phyloP scores from a whole-genome alignment of 139 green algal genomes.

The Micractinium sp. region DNA sequence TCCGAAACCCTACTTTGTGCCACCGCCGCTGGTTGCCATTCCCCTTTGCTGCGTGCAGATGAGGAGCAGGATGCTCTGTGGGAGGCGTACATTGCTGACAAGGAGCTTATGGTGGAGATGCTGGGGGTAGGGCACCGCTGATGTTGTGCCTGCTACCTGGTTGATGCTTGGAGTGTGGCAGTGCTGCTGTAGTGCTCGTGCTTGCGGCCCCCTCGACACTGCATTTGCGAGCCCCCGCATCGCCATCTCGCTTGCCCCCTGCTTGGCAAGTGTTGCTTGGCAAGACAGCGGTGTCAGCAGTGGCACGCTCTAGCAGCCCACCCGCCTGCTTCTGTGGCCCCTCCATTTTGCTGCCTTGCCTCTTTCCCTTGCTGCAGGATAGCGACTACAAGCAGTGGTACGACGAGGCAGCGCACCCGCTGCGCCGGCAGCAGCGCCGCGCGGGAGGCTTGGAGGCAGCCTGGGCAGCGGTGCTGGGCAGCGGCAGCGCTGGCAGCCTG shows the following conservation, averaged over 20 bases:
- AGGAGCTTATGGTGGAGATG: conserved; percentile 50
- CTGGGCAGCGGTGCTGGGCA: conserved; percentile 43
- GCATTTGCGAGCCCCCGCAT: not conserved
- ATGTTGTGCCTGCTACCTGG: not conserved
- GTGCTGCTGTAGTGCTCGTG: not conserved
- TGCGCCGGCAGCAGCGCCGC: not conserved
- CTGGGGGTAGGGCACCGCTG: conserved; percentile 27
- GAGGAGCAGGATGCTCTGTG: conserved; percentile 41
- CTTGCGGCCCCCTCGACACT: not conserved
- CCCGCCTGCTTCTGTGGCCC: too few species aligned
- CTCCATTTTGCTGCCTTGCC: not conserved
- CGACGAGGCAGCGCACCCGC: conserved; percentile 41
- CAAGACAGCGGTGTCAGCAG: not conserved
- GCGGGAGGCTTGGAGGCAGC: conserved; percentile 30
- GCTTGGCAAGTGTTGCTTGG: not conserved
- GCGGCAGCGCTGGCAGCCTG: conserved; percentile 11
- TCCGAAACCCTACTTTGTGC: not conserved
- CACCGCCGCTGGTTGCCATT: not conserved
- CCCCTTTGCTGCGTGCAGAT: conserved; percentile 12
- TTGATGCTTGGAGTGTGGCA: too few species aligned
- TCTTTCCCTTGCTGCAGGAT: conserved; percentile 11
- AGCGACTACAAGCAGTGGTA: conserved; percentile 47
- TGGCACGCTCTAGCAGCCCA: not conserved
- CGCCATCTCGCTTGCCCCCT: not conserved
- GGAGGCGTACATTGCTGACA: conserved; percentile 51